Conservation (phyloP, 768 basidiomycete species). For the Tricholoma furcatifolium region DNA sequence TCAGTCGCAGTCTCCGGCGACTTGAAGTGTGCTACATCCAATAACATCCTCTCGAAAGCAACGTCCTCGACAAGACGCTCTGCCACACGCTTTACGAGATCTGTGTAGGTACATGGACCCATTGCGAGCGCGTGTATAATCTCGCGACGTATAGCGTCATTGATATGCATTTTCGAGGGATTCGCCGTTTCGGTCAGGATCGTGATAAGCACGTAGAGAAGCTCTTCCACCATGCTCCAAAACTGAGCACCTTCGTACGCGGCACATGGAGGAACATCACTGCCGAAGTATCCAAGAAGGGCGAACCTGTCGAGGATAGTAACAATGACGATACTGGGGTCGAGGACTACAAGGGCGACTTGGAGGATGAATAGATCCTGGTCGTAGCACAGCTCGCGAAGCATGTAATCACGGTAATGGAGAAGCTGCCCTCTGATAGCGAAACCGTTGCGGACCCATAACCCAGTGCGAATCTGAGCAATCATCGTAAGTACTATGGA, state of each 20-base stretch:
- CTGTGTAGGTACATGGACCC: constrained; percentile 85
- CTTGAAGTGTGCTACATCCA: constrained; percentile 78
- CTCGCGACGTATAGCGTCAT: constrained; percentile 71
- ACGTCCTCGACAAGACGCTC: constrained; percentile 86
- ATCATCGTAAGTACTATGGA: constrained; percentile 79
- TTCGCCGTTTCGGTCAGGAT: constrained; percentile 81
- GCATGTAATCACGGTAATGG: constrained; percentile 95
- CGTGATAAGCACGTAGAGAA: constrained; percentile 83
- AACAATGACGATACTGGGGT: constrained; percentile 77
- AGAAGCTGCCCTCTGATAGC: constrained; percentile 92
- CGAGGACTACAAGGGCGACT: constrained; percentile 73
- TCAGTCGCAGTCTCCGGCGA: constrained; percentile 78
- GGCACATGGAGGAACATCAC: constrained; percentile 50
- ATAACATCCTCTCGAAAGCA: constrained; percentile 76
- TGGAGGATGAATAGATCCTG: constrained; percentile 87
- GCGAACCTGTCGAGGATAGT: constrained; percentile 90
- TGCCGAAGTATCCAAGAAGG: constrained; percentile 76
- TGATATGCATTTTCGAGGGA: constrained; percentile 65
- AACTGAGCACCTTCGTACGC: constrained; percentile 71
- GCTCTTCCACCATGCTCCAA: constrained; percentile 87
- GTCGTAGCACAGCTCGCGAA: constrained; percentile 95
- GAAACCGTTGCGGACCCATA: constrained; percentile 98
- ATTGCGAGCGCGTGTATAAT: constrained; percentile 89
- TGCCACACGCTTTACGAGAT: constrained; percentile 86
- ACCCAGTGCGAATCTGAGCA: constrained; percentile 89